Evolutionary conservation across 1,139 yeast species (phyloP).

Genomic region (Arxiozyma telluris): DNA sequence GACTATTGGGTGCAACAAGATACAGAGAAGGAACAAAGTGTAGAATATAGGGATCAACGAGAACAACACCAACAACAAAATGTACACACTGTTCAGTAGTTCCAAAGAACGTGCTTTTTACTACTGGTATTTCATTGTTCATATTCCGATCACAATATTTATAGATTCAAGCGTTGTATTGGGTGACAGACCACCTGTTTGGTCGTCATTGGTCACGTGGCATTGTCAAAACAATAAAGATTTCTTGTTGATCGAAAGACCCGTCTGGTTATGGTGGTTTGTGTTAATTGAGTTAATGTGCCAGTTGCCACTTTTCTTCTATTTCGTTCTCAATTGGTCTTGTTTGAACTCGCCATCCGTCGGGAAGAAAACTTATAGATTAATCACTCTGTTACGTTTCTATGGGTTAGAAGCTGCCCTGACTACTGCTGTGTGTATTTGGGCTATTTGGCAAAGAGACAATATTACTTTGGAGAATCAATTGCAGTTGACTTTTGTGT

Average conservation of each 20-base stretch:
- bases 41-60: neutral
- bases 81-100: neutral
- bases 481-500: constrained; percentile 17
- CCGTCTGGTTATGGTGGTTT: constrained; percentile 61
- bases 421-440: constrained; percentile 25
- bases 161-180: constrained; percentile 62
- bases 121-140: constrained; percentile 45
- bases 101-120: constrained; percentile 32
- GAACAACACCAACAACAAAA: neutral
- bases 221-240: constrained; percentile 63
- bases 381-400: constrained; percentile 7
- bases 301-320: constrained; percentile 70
- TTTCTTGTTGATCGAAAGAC: constrained; percentile 50
- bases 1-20: neutral
- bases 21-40: neutral
- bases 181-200: constrained; percentile 21
- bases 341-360: constrained; percentile 1
- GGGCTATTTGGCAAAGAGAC: constrained; percentile 18
- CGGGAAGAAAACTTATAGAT: neutral
- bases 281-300: constrained; percentile 62
- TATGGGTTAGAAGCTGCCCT: constrained; percentile 26
- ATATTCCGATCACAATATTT: constrained; percentile 64
- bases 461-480: constrained; percentile 15
- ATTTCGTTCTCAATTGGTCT: constrained; percentile 14
- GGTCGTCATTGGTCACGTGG: constrained; percentile 41